Evolutionary conservation across 2,329 filamentous ascomycete species (phyloP).

Genomic region (Alternaria angustiovoidea): DNA sequence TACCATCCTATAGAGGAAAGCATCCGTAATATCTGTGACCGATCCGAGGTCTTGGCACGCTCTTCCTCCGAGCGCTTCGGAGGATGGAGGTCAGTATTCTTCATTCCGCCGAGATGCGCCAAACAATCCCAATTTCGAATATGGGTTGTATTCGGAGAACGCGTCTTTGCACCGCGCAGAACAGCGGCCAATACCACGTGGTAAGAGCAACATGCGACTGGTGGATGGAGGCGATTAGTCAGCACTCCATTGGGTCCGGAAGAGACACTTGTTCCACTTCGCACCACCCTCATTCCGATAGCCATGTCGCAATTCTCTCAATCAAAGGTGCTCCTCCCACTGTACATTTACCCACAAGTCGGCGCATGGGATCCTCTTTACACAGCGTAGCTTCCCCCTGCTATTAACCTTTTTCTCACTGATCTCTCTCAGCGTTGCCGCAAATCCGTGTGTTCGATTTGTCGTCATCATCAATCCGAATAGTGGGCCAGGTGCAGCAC

Average conservation of each 20-base stretch:
- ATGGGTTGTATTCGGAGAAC: background rate
- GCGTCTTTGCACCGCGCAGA: background rate
- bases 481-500: slow-evolving; percentile 55
- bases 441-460: slow-evolving; percentile 54
- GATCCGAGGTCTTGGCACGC: background rate
- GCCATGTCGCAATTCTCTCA: background rate
- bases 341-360: slow-evolving; percentile 60
- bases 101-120: background rate
- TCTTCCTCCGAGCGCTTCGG: background rate
- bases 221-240: slow-evolving; percentile 7
- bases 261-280: background rate
- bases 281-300: background rate
- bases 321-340: slow-evolving; percentile 56
- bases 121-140: background rate
- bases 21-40: background rate
- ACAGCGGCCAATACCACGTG: background rate
- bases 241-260: background rate
- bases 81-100: background rate
- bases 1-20: background rate
- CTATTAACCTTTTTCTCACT: background rate
- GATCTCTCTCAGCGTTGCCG: slow-evolving; percentile 19
- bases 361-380: slow-evolving; percentile 60
- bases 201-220: background rate
- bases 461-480: slow-evolving; percentile 62
- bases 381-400: slow-evolving; percentile 46